Base-by-base conservation (phyloP, 2,329 filamentous ascomycete genomes). In the Zasmidium angulare region DNA sequence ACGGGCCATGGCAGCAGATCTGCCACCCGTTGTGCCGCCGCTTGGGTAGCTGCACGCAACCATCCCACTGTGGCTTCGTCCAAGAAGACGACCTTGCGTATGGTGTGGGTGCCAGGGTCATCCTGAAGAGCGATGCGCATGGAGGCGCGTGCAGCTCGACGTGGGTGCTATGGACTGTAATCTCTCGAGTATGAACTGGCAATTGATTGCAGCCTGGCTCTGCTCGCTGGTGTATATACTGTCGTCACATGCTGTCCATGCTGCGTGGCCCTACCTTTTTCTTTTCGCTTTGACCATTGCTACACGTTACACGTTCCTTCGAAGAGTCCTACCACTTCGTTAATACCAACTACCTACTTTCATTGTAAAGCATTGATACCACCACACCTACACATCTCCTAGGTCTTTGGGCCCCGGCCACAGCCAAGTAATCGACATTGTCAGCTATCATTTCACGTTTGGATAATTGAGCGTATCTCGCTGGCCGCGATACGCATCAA, bases 131-230 rank as follows among this genome's bases (percentile, higher is more conserved):
- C 36, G 36, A 60, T 53, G 54, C 57, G 50, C 46, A 46, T 29
- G 40, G 54, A 57, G 59, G 60, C 55, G 56, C 63, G 63, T 66
- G 62, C 63, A 59, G 53, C 26, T 53, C 26, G 47, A 55, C 60
- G 55, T 62, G 60, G 60, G 60, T 64, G 58, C 50, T 61, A 64
- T 66, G 63, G 55, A 66, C 59, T 60, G 63, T 58, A 66, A 66
- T 66, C 58, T 66, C 62, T 61, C 52, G 55, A 47, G 50, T 58
- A 58, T 48, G 51, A 50, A 55, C 50, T 43, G 46, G 49, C 43
- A 48, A 48, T 56, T 57, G 50, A 53, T 59, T 61, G 60, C 55
- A 62, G 59, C 57, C 63, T 64, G 59, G 60, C 51, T 46, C 17
- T 31, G 21, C 23, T 55, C 51, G 55, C 56, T 26, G 19, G 49